phyloP scores from a whole-genome alignment of 2,329 filamentous ascomycete species.

The Sporothrix mexicana region DNA sequence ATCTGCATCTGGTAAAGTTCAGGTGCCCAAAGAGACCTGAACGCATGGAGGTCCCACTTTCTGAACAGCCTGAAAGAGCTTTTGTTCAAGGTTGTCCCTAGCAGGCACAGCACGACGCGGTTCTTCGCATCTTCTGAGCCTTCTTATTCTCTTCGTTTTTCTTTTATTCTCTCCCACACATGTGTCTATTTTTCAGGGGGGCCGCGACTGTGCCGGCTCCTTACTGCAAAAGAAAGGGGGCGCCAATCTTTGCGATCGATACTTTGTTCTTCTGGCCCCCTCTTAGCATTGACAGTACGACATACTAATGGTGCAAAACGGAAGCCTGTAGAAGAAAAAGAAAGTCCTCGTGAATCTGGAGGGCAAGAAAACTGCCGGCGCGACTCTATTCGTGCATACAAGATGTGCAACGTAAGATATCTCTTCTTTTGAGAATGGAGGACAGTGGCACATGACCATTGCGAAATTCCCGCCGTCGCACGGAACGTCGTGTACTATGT shows the following conservation, averaged over 20 bases:
- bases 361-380: background rate
- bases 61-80: background rate
- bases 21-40: background rate
- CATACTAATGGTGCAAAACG: background rate
- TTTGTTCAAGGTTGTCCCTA: too few relatives aligned
- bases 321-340: constrained; percentile 1
- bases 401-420: background rate
- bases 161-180: background rate
- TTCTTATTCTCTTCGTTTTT: too few relatives aligned
- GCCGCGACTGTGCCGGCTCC: background rate
- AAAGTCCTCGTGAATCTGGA: constrained; percentile 8
- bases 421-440: too few relatives aligned
- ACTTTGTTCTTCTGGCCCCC: background rate
- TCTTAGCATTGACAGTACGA: too few relatives aligned
- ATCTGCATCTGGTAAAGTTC: constrained; percentile 26
- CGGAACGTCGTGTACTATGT: background rate
- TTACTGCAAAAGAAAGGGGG: constrained; percentile 27
- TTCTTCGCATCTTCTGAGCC: too few relatives aligned
- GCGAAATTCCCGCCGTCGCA: background rate
- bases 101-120: background rate
- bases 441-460: too few relatives aligned
- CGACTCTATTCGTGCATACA: background rate
- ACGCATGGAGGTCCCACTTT: background rate
- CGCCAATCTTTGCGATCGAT: background rate
- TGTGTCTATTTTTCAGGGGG: background rate